Conservation (phyloP, 2,329 filamentous ascomycete genomes). For the Aureobasidium melanogenum region DNA sequence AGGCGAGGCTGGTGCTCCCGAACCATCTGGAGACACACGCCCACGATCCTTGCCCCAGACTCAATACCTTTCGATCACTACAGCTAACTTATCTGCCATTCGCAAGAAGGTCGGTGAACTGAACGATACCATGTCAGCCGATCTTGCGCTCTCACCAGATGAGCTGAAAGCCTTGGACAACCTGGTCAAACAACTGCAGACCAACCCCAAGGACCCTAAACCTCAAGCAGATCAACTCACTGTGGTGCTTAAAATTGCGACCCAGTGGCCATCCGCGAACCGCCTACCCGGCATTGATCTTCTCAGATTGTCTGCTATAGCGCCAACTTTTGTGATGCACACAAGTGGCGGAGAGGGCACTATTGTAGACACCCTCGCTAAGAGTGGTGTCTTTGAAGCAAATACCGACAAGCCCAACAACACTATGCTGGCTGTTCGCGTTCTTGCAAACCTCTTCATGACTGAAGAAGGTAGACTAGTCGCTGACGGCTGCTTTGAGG, state of each 20-base stretch:
- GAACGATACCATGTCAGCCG: conserved; percentile 38
- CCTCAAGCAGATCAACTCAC: conserved; percentile 42
- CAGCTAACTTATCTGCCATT: conserved; percentile 61
- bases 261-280: conserved; percentile 70
- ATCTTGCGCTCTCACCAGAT: conserved; percentile 22
- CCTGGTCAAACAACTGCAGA: conserved; percentile 57
- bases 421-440: conserved; percentile 75
- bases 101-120: conserved; percentile 68
- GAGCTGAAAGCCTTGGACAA: conserved; percentile 56
- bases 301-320: conserved; percentile 69
- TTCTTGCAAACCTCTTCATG: conserved; percentile 75
- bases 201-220: conserved; percentile 32
- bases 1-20: conserved; percentile 45
- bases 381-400: conserved; percentile 48
- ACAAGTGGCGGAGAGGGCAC: conserved; percentile 45
- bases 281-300: conserved; percentile 80
- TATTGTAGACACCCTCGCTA: conserved; percentile 52
- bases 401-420: conserved; percentile 61
- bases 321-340: conserved; percentile 56
- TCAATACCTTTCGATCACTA: conserved; percentile 67
- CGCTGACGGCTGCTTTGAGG: conserved; percentile 50
- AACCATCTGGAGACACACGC: conserved; percentile 27
- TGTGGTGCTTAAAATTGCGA: conserved; percentile 55
- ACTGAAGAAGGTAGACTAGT: conserved; percentile 58
- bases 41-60: conserved; percentile 66